Base-by-base conservation (phyloP, 2,329 filamentous ascomycete genomes). In the Cladobotryum mycophilum region DNA sequence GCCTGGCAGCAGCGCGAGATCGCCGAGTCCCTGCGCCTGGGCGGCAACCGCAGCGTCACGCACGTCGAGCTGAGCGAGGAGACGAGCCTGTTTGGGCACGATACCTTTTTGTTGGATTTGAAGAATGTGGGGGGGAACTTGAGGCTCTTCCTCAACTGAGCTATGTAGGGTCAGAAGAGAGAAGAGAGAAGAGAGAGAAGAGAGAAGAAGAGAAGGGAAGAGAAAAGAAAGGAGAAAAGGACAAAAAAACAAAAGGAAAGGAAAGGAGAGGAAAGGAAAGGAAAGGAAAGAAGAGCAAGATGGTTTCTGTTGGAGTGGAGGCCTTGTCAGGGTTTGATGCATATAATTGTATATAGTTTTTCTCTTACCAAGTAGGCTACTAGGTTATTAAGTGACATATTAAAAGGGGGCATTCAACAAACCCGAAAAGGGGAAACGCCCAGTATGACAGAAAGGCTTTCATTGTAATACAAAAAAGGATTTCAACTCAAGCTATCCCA, bases 1-100 rank as follows among this genome's bases (percentile, higher is more conserved):
- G 90, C 93, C 0, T 99, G 93, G 92, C 93, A 99, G 72, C 93
- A 99, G 73, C 82, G 88, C 48, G 93, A 99, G 69, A 85, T 99
- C 55, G 92, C 91, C 3, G 85, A 92, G 62, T 86, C 92, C 3
- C 73, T 99, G 56, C 81, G 83, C 53, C 78, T 80, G 34, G 80
- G 80, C 0, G 93, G 93, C 1, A 97, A 96, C 63, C 76, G 81
- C 54, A 82, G 80, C 33, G 91, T 99, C 1, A 85, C 84, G 41
- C 90, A 99, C 68, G 80, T 93, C 13, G 93, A 99, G 72, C 73
- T 99, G 45, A 93, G 91, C 34, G 89, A 97, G 71, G 90, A 97
- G 70, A 82, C 93, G 69, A 96, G 90, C 61, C 71, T 95, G 61
- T 99, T 99, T 66, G 93, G 93, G 0, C 93, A 99, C 63, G 93